These are phyloP conservation scores for Tricholoma matsutake DNA, from an alignment of 768 basidiomycete species.

Conservation along the genomic window DNA sequence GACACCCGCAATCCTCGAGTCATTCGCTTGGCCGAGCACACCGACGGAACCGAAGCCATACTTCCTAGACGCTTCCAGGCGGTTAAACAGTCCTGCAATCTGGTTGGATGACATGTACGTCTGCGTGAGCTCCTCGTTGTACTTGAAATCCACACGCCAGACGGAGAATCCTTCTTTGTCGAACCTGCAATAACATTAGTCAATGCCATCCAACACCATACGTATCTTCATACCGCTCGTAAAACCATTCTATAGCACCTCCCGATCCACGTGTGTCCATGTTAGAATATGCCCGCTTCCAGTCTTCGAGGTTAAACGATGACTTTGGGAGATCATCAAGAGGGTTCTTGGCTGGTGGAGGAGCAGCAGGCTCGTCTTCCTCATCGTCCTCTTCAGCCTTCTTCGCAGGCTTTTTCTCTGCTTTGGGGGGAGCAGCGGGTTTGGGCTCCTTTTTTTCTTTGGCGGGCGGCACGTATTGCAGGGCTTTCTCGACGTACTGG, in stretches of 20 bases:
- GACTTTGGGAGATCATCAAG: constrained; percentile 90
- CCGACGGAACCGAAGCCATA: constrained; percentile 93
- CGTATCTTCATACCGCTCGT: constrained; percentile 67
- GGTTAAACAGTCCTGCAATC: constrained; percentile 95
- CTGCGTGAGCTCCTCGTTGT: constrained; percentile 87
- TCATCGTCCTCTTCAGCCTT: constrained; percentile 58
- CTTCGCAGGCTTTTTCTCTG: constrained; percentile 68
- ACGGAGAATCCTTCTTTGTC: constrained; percentile 87
- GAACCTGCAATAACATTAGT: constrained; percentile 46
- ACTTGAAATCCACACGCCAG: constrained; percentile 95
- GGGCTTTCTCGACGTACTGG: constrained; percentile 63
- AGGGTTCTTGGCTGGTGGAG: constrained; percentile 93
- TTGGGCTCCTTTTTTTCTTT: constrained; percentile 74
- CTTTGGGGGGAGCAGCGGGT: constrained; percentile 47
- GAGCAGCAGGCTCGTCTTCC: constrained; percentile 82
- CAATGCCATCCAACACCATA: not conserved
- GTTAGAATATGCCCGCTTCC: constrained; percentile 98
- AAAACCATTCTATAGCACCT: constrained; percentile 94
- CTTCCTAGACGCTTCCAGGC: constrained; percentile 94
- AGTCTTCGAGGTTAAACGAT: constrained; percentile 87
- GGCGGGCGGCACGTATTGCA: constrained; percentile 67
- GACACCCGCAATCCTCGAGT: constrained; percentile 78
- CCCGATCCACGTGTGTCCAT: constrained; percentile 85
- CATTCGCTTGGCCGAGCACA: constrained; percentile 79
- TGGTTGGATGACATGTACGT: constrained; percentile 95